Base-by-base conservation (phyloP, 345 rosid genomes). In the Chamaenerion angustifolium region DNA sequence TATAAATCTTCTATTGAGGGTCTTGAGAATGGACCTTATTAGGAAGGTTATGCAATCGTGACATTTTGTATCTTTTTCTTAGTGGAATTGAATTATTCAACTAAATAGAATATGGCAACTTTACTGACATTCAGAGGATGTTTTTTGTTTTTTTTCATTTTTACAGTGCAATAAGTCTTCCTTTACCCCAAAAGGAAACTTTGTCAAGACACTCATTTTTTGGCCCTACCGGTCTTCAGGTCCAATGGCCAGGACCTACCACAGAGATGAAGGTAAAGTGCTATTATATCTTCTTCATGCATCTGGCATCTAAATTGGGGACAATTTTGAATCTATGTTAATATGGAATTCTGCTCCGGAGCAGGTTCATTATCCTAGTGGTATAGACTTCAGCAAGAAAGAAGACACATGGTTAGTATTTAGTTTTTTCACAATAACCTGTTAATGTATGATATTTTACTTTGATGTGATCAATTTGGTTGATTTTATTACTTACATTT, bases 141-240 rank as follows among this genome's bases (percentile, higher is more conserved):
- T 2, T 21, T 21, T 21, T 4, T 59, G 54, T 2, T 2, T 21
- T 21, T 21, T 4, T 59, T 50, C n/a, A 63, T 50, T 41, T 55
- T 14, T 62, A 72, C 81, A 87, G 98, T 61, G 80, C 93, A 63
- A 47, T 85, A 57, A 71, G 73, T 63, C 56, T 74, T 41, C 86
- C 83, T 46, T 69, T 62, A 56, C 85, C 85, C 47, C 87, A 82
- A 62, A 69, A 84, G 72, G 98, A 84, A 64, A 92, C 98, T 40
- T 69, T 92, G 60, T 87, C 95, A 42, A 87, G 96, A 62, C 98
- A 92, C 77, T 82, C 95, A 52, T 64, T 92, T 59, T 65, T 87
- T 42, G 95, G 96, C 42, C 95, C 96, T 57, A 77, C 70, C 62
- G 95, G 98, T 78, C 84, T 92, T 67, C 72, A 42, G 37, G 79